Evolutionary conservation across 805 yeast genomes (phyloP), one percentile per base, ranked within the genome.

Genomic region (Sugiyamaella valdiviana): DNA sequence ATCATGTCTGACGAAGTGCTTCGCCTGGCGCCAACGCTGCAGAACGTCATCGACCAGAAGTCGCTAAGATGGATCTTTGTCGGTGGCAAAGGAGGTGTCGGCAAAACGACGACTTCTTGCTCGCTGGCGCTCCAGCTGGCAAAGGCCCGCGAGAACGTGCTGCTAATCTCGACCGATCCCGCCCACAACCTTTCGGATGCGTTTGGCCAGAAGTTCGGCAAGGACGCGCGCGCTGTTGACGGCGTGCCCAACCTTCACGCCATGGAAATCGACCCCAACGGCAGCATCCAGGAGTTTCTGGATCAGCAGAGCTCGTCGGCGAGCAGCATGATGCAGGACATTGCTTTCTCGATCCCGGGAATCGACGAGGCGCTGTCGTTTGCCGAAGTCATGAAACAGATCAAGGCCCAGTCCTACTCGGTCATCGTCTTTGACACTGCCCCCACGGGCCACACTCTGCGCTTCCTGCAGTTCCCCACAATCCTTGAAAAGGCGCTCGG

Each of bases 1-100:
- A 10, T 23, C 36, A 51, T 51, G 52, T 44, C 56, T 12, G 53
- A 51, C 45, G 45, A 44, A 21, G 59, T 58, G 36, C 49, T 20
- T 12, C 14, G 52, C 12, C 56, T 68, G 51, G 72, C 67, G 20
- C 72, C 74, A 22, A 69, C 72, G n/a, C 57, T 71, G 23, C 63
- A 70, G 45, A 65, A 68, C 44, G 58, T 71, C 36, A 56, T 71
- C 6, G 72, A 72, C 50, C 74, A 69, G 50, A 63, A 60, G 45
- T 52, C 84, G 10, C 77, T 93, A 63, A 86, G 85, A 63, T 93
- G 99, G 99, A 83, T 93, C 54, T 93, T 93, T 62, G 98, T 91
- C 39, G 99, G 99, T 57, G 99, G 99, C 58, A 93, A 93, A 73
- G 99, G 99, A 67, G 99, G 99, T 69, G 99, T 93, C 23, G 99